Base-by-base conservation (phyloP, 441 rosid genomes). In the Mallotus repandus region DNA sequence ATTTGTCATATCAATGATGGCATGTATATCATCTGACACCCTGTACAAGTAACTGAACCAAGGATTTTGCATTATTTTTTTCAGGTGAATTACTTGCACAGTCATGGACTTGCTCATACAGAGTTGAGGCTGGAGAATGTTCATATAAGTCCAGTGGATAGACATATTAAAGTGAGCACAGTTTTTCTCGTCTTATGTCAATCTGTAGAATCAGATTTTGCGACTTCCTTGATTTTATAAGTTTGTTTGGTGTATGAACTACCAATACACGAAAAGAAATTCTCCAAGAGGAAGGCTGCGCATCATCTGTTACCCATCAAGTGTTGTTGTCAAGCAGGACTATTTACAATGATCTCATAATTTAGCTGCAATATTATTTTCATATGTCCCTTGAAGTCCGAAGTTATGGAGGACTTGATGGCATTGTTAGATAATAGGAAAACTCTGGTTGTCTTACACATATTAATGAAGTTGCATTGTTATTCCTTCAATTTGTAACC, bases 101-200 rank as follows among this genome's bases (percentile, higher is more conserved):
- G 97, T 80, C 95, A 96, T 76, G 98, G 99, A 71, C 95, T 96
- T 79, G 98, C 98, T 63, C 99, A 96, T 86, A 93, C 99, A 5
- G 99, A 91, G 86, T 74, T 96, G 84, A 89, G 98, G 82, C 80
- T 95, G 83, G 98, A 95, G 84, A 95, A 92, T 84, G 94, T 95
- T 68, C 99, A 96, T 63, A 84, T 96, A 72, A 90, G 98, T 86
- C 99, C 97, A 3, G 92, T 91, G 74, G 99, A 96, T 77, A 84
- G 97, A 81, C 99, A 96, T 82, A 86, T 96, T 76, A 96, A 96
- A 82, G 99, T 93, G 77, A 79, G 79, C 79, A 52, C 50, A 45
- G 29, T 41, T 71, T 45, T 70, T 70, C 71, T 14, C 50, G 14
- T 66, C 66, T 58, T 55, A 29, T 19, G 2, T 66, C 9, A 11